Evolutionary conservation across 768 basidiomycete species (phyloP).

Genomic region (Collybia nuda): DNA sequence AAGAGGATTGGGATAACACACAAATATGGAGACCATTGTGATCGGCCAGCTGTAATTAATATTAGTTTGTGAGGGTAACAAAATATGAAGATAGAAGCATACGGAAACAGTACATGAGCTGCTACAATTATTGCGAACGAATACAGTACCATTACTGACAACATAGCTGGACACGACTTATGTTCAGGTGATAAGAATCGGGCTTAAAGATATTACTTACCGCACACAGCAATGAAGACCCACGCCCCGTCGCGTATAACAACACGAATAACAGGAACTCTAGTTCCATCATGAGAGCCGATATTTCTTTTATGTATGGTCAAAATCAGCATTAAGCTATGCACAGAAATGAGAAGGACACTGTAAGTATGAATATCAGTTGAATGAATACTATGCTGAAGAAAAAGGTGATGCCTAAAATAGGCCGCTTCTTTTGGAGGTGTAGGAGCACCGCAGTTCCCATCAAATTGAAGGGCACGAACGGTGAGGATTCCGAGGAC

Average conservation of each 20-base stretch:
- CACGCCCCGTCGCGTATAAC: slow-evolving; percentile 1
- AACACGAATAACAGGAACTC: not conserved
- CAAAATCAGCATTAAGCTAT: not conserved
- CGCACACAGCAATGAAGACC: not conserved
- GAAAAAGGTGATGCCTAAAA: no score
- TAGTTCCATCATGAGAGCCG: not conserved
- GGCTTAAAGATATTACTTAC: not conserved
- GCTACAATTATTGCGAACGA: not conserved
- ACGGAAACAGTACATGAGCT: not conserved
- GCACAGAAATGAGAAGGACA: not conserved
- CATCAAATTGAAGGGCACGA: no score
- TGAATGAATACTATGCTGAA: no score
- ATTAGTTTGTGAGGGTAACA: not conserved
- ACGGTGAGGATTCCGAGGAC: no score
- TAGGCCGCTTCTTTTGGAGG: no score
- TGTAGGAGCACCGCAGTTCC: no score
- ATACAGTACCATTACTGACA: not conserved
- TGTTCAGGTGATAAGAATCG: no score
- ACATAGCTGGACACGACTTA: no score
- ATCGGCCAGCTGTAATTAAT: slow-evolving; percentile 5
- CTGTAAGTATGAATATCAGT: no score
- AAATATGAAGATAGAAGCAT: not conserved
- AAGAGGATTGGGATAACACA: not conserved
- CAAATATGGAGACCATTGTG: slow-evolving; percentile 6
- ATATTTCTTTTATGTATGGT: not conserved